These are phyloP conservation scores for Handroanthus guayacan DNA, from an alignment of 257 asterid species.

Conservation along the genomic window DNA sequence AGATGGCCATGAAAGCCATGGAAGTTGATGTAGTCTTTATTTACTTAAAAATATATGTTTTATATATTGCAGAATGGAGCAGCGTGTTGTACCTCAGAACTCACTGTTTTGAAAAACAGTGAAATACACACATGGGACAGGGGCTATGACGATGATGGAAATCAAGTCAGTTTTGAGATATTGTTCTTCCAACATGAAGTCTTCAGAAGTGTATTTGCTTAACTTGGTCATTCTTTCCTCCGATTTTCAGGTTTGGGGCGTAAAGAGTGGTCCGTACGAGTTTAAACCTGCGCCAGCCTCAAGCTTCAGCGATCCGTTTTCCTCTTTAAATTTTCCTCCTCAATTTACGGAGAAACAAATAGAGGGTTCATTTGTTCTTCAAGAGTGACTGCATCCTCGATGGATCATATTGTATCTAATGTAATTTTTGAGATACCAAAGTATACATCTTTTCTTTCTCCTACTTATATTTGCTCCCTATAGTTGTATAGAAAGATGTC, in stretches of 20 bases:
- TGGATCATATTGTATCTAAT: constrained; percentile 31
- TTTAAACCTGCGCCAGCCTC: constrained; percentile 91
- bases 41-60: constrained; percentile 7
- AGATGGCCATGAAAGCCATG: neutral
- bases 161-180: constrained; percentile 60
- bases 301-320: constrained; percentile 61
- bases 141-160: constrained; percentile 86
- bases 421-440: constrained; percentile 21
- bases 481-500: constrained; percentile 40
- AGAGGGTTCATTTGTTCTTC: constrained; percentile 74
- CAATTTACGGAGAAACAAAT: constrained; percentile 60
- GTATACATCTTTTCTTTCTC: constrained; percentile 21
- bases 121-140: constrained; percentile 94
- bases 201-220: neutral
- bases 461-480: constrained; percentile 17
- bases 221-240: constrained; percentile 2
- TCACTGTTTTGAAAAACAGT: constrained; percentile 77
- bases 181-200: neutral
- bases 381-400: constrained; percentile 53
- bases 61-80: constrained; percentile 59
- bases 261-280: constrained; percentile 86
- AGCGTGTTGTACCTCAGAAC: constrained; percentile 62
- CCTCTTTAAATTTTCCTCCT: constrained; percentile 62
- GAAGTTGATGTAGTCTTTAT: constrained; percentile 3
- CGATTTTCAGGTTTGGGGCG: constrained; percentile 89